Evolutionary conservation across 129 eudicot species (phyloP).

Genomic region (Cynara cardunculus): DNA sequence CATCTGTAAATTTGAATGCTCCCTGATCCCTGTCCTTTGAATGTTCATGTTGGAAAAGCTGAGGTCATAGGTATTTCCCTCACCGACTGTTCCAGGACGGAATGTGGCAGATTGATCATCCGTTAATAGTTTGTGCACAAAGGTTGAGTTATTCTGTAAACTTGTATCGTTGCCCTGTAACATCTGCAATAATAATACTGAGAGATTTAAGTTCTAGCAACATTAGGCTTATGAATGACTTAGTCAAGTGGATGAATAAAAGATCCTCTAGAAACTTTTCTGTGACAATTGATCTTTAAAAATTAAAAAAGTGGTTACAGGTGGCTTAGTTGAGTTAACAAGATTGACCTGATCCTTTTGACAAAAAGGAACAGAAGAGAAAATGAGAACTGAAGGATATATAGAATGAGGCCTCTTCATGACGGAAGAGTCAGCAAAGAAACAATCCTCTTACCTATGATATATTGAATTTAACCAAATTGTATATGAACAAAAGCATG

Average conservation of each 20-base stretch:
- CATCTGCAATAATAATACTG: conserved; percentile 4
- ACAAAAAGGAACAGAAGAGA: neutral
- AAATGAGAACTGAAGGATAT: neutral
- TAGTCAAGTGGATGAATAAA: neutral
- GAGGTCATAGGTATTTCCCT: conserved; percentile 17
- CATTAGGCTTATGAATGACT: neutral
- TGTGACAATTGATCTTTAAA: neutral
- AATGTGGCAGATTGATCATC: conserved; percentile 9
- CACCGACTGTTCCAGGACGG: conserved; percentile 20
- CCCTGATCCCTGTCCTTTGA: conserved; percentile 24
- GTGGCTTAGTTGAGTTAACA: too few relatives aligned
- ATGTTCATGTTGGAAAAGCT: conserved; percentile 7
- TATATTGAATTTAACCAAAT: neutral
- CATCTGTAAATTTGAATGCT: conserved; percentile 20
- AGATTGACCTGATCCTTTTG: too few relatives aligned
- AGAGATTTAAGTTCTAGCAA: neutral
- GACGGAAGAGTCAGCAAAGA: too few relatives aligned
- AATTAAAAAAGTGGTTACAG: neutral
- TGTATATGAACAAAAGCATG: neutral
- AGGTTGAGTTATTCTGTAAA: conserved; percentile 26
- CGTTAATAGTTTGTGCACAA: conserved; percentile 15
- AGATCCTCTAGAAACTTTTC: neutral
- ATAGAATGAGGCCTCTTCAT: too few relatives aligned
- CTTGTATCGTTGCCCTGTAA: neutral
- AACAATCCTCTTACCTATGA: too few relatives aligned